These are phyloP conservation scores for Melampsora americana DNA, from an alignment of 1,284 basidiomycete species.

Conservation along the genomic window DNA sequence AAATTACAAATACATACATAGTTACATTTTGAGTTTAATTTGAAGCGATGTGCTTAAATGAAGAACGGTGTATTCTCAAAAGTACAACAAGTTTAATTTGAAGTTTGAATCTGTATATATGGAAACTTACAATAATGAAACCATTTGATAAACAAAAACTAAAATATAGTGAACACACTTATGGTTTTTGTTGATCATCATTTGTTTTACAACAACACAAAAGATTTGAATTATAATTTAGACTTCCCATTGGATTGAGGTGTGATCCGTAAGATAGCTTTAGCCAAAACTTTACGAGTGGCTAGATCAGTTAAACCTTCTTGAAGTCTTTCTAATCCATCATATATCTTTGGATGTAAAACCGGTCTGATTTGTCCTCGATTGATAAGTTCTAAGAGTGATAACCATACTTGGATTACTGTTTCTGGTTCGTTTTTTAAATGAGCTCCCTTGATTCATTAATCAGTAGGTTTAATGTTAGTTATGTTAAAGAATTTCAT, in stretches of 20 bases:
- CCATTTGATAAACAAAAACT: too few species aligned
- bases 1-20: too few species aligned
- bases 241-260: background rate
- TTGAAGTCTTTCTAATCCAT: slow-evolving; percentile 67
- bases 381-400: slow-evolving; percentile 63
- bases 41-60: too few species aligned
- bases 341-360: slow-evolving; percentile 29
- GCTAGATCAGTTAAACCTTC: slow-evolving; percentile 60
- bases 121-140: too few species aligned
- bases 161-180: too few species aligned
- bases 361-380: slow-evolving; percentile 32
- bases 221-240: slow-evolving; percentile 12
- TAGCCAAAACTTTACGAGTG: slow-evolving; percentile 85
- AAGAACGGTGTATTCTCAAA: too few species aligned
- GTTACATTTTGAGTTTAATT: too few species aligned
- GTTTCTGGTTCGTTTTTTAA: slow-evolving; percentile 67
- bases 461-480: background rate
- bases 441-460: slow-evolving; percentile 50
- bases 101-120: too few species aligned
- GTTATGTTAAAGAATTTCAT: background rate
- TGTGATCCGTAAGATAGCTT: slow-evolving; percentile 70
- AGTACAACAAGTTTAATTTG: too few species aligned
- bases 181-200: too few species aligned
- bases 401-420: slow-evolving; percentile 69
- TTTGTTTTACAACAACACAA: too few species aligned